phyloP scores from a whole-genome alignment of 2,329 filamentous ascomycete species.

The Drechslerella dactyloides region DNA sequence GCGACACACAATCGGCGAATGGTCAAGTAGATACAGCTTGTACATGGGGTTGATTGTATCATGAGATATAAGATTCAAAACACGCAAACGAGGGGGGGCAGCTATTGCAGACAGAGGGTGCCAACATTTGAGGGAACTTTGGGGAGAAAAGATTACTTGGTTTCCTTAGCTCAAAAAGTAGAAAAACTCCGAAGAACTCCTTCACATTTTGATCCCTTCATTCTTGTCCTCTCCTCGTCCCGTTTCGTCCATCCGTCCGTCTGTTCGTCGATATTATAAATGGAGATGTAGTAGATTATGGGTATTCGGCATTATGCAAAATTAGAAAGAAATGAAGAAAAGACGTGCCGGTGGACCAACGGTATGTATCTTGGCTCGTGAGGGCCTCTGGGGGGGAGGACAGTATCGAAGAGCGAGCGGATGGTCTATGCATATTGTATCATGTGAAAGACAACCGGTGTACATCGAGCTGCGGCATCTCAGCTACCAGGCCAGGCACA shows the following conservation, averaged over 20 bases:
- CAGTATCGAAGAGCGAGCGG: conserved; percentile 14
- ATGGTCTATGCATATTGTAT: conserved; percentile 45
- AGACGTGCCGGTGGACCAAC: conserved; percentile 33
- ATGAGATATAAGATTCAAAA: conserved; percentile 4
- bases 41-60: conserved; percentile 37
- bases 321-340: conserved; percentile 25
- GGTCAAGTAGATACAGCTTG: conserved; percentile 33
- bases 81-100: conserved; percentile 10
- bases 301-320: conserved; percentile 51
- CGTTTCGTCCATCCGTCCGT: conserved; percentile 24
- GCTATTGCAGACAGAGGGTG: conserved; percentile 15
- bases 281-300: conserved; percentile 46
- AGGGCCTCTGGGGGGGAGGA: conserved; percentile 14
- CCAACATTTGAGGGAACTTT: conserved; percentile 39
- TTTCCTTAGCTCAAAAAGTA: conserved; percentile 45
- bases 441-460: conserved; percentile 22
- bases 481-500: conserved; percentile 21
- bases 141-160: conserved; percentile 23
- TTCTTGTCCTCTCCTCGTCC: conserved; percentile 22
- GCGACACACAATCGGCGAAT: conserved; percentile 1
- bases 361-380: conserved; percentile 40
- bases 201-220: conserved; percentile 37
- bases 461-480: conserved; percentile 35
- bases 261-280: conserved; percentile 35
- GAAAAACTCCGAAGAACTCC: conserved; percentile 51